These are phyloP conservation scores for Aspergillus ostianus DNA, from an alignment of 495 filamentous ascomycete species.

Conservation along the genomic window DNA sequence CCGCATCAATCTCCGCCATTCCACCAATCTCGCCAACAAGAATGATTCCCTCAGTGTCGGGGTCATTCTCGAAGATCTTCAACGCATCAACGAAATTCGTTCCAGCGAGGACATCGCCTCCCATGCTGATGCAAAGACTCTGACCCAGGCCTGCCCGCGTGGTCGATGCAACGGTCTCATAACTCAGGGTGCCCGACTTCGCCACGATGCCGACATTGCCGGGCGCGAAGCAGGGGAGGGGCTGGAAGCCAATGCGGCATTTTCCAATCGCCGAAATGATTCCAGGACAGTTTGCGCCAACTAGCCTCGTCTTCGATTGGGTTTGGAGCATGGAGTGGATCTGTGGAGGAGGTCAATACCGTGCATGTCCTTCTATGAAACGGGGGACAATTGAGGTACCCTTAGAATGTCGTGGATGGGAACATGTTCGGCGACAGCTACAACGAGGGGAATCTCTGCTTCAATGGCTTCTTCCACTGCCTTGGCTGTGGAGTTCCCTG, in stretches of 20 bases:
- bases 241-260: conserved; percentile 87
- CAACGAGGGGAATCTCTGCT: conserved; percentile 81
- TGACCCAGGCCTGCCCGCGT: conserved; percentile 81
- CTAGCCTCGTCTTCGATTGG: conserved; percentile 76
- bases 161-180: conserved; percentile 83
- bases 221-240: conserved; percentile 69
- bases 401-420: conserved; percentile 82
- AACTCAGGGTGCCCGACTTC: conserved; percentile 86
- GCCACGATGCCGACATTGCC: conserved; percentile 80
- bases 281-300: conserved; percentile 84
- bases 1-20: conserved; percentile 73
- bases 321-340: conserved; percentile 76
- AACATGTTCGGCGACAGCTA: conserved; percentile 90
- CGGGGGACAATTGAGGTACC: conserved; percentile 48
- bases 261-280: conserved; percentile 80
- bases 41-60: conserved; percentile 77
- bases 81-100: conserved; percentile 80
- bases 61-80: conserved; percentile 68
- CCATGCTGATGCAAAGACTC: conserved; percentile 83
- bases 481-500: conserved; percentile 69
- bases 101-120: conserved; percentile 79
- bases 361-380: neutral
- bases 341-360: conserved; percentile 26
- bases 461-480: conserved; percentile 90
- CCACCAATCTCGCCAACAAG: conserved; percentile 89